Evolutionary conservation across 2,329 filamentous ascomycete genomes (phyloP), one percentile per base, ranked within the genome.

Genomic region (Ambrosiella xylebori): DNA sequence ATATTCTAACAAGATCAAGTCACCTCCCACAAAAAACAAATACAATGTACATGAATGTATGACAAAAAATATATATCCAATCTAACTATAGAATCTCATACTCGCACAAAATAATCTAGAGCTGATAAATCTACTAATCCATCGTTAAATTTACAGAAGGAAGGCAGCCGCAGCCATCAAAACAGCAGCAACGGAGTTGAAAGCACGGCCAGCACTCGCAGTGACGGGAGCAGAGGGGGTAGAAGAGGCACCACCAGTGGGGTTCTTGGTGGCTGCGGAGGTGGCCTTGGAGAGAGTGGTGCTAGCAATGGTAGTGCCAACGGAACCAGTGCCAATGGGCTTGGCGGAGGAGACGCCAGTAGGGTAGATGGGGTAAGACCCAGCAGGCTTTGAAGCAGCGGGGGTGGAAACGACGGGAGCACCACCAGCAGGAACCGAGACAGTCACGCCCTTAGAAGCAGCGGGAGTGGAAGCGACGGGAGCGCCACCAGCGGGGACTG

Each of bases 121-220:
- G 13, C n/a, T 13, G 19, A 7, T 47, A 15, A 54, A 53, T 53
- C 27, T 54, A 39, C 27, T 11, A n/a, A 17, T 39, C 36, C 39
- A 38, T 54, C 11, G 17, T 7, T 37, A 0, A 13, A 37, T 19
- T 59, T 55, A 54, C 5, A 56, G 41, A 38, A 59, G 45, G n/a
- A 58, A 54, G 5, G 27, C 57, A 35, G 27, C 50, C 13, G 47
- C 17, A 4, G 53, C 53, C 19, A 44, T 27, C 12, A 57, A 13
- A 13, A 50, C 36, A 57, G 54, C 50, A n/a, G 50, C 15, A 38
- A 57, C 12, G 38, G 37, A 39, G 36, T 39, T 35, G 17, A 54
- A 57, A 13, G 55, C 11, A 17, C 50, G 41, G 13, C 35, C 45
- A 49, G 44, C 55, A 49, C 44, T 38, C 2, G 58, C 58, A 47